A percentile compares a stretch with the other conserved stretches of the same genome.
These are phyloP conservation scores for Luffa aegyptiaca DNA, from an alignment of 306 rosid genomes.

Conservation along the genomic window DNA sequence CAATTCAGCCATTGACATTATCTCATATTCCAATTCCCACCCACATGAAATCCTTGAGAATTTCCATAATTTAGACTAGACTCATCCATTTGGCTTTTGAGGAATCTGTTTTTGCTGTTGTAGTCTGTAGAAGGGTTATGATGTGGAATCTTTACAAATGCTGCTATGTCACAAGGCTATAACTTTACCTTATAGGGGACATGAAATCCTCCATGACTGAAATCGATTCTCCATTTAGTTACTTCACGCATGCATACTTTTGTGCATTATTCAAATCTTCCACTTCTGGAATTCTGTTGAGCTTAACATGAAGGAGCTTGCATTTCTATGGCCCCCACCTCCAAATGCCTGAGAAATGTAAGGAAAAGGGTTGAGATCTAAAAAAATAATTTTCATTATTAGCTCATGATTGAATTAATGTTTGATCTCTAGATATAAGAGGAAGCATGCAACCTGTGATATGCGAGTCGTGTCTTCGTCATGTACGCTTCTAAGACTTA, in stretches of 20 bases:
- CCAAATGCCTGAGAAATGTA: constrained; percentile 47
- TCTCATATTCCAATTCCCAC: too few species aligned
- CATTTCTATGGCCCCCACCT: constrained; percentile 82
- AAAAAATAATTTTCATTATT: not conserved
- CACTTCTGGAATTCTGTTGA: constrained; percentile 46
- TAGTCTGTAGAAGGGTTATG: not conserved
- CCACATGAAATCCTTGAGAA: not conserved
- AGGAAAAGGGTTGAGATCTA: not conserved
- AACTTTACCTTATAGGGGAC: not conserved
- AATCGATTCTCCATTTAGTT: not conserved
- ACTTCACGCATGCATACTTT: constrained; percentile 13
- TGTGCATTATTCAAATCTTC: constrained; percentile 32
- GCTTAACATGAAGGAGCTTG: constrained; percentile 67
- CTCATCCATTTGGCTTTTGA: not conserved
- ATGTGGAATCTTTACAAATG: not conserved
- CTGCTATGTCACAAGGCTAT: not conserved
- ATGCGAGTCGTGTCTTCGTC: constrained; percentile 61
- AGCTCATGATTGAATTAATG: not conserved
- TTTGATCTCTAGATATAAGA: not conserved
- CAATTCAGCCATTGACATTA: not conserved
- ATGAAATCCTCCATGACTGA: not conserved
- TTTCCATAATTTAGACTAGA: not conserved
- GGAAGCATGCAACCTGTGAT: constrained; percentile 43
- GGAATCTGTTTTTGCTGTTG: not conserved
- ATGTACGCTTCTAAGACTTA: constrained; percentile 67